Evolutionary conservation across 2,329 filamentous ascomycete species (phyloP), one percentile per base, ranked within the genome.

Genomic region (Fusarium praegraminearum): DNA sequence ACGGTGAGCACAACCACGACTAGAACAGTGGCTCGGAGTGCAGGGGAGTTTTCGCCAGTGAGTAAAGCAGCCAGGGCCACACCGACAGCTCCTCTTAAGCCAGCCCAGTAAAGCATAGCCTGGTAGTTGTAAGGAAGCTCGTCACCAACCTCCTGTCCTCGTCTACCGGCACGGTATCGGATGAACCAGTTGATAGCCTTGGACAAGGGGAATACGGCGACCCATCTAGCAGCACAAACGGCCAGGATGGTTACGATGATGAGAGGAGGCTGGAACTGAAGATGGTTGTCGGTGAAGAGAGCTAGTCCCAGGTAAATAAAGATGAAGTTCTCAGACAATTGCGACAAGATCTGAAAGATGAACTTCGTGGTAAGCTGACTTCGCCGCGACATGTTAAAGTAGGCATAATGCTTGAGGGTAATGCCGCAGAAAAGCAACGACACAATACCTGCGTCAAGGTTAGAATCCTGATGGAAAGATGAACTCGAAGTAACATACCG

Each of bases 81-180:
- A 60, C 96, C 96, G 73, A 99, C 96, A 47, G 96, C 96, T 74
- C 96, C 96, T 67, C 96, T 93, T 32, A 99, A 86, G 28, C 96
- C 96, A 18, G 96, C 96, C 96, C 96, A 99, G 82, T 97, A 99
- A n/a, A 99, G 88, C 96, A 99, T 98, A n/a, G 92, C 94, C 80
- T 98, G 96, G 80, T 98, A 97, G 73, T 93, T 93, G 77, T 94
- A 97, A 0, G 96, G 96, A 36, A 99, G 83, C 79, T 98, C 96
- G 70, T 98, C 95, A 18, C 89, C 88, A 7, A 91, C 88, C 60
- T 97, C 92, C 59, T 79, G 65, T 26, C 94, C 94, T 56, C 90
- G 87, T 50, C 93, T 89, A 51, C 89, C 87, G 18, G 94, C 93
- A 47, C 94, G 89, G 78, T 97, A 97, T 61, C 92, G 89, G 72